Base-by-base conservation (phyloP, 371 early-diverging fungal genomes). In the Mucor indicus region DNA sequence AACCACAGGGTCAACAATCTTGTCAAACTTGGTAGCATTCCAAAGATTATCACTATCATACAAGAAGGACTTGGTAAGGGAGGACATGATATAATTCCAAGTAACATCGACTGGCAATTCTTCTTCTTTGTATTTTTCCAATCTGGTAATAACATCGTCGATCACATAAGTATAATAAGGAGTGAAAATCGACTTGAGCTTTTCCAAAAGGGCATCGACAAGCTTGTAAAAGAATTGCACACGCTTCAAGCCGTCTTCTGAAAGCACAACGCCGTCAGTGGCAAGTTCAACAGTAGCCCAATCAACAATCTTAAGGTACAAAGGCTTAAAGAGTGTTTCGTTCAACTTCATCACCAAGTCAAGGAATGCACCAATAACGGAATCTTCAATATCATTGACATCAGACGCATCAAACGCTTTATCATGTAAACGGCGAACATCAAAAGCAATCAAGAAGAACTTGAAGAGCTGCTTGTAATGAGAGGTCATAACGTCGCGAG, bases 271-370 rank as follows among this genome's bases (percentile, higher is more conserved):
- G 4, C 53, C 53, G 10, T 66, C 63, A 7, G 50, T 62, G 36
- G 71, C 62, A 38, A 77, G 51, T 50, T 83, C 86, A 44, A 77
- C 67, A 4, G 85, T 87, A 3, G 92, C 91, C 98, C 98, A 97
- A 38, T 93, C 92, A 32, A 91, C 75, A 16, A 91, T 60, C 72
- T 89, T 89, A 55, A 92, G 77, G 79, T 89, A 95, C 61, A 96
- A 56, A 6, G 96, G 96, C 59, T 88, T 90, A 90, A 98, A 98
- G 46, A 89, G 67, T 3, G 84, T 85, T 63, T 96, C 98, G 69
- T 93, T 95, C 57, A 96, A 69, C 75, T 90, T 91, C 81, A 94
- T 80, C 7, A 92, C 87, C 44, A 93, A 55, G 42, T 83, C 79
- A 67, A 91, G 62, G 58, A 95, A 91, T 8, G 91, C 80, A 9